Conservation (phyloP, 2,329 filamentous ascomycete genomes). For the Fusarium oxysporum region DNA sequence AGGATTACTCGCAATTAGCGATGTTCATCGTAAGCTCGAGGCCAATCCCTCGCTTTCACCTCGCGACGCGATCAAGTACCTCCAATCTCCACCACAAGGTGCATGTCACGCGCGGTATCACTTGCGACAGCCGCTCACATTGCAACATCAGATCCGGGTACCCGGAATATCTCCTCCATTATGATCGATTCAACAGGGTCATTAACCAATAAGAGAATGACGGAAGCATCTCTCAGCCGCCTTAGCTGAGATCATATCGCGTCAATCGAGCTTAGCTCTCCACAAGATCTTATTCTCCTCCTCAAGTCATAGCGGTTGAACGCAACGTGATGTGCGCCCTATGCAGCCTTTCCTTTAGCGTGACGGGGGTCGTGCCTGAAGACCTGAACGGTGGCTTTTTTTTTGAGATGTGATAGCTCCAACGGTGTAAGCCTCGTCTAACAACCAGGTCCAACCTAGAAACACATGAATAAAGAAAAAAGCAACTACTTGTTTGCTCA, state of each 20-base stretch:
- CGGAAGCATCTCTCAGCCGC: background rate
- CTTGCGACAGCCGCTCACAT: conserved; percentile 6
- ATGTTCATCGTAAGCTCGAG: background rate
- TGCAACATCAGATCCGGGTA: conserved; percentile 27
- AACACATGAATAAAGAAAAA: background rate
- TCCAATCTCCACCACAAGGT: background rate
- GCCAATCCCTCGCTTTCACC: background rate
- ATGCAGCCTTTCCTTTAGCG: conserved; percentile 34
- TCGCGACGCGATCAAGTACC: background rate
- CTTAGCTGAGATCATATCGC: conserved; percentile 4
- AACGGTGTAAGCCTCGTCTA: conserved; percentile 2
- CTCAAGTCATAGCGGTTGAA: background rate
- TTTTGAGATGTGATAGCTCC: conserved; percentile 37
- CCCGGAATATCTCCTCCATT: conserved; percentile 8
- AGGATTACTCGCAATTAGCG: background rate
- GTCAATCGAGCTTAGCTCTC: conserved; percentile 17
- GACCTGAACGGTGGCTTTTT: conserved; percentile 24
- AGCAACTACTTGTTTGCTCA: background rate
- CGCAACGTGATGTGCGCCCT: conserved; percentile 1
- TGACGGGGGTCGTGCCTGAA: background rate
- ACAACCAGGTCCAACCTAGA: background rate
- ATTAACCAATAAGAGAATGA: conserved; percentile 13
- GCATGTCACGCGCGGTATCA: conserved; percentile 1
- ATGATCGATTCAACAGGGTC: background rate
- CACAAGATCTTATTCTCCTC: background rate